Base-by-base conservation (phyloP, 345 rosid genomes). In the Moricandia arvensis region DNA sequence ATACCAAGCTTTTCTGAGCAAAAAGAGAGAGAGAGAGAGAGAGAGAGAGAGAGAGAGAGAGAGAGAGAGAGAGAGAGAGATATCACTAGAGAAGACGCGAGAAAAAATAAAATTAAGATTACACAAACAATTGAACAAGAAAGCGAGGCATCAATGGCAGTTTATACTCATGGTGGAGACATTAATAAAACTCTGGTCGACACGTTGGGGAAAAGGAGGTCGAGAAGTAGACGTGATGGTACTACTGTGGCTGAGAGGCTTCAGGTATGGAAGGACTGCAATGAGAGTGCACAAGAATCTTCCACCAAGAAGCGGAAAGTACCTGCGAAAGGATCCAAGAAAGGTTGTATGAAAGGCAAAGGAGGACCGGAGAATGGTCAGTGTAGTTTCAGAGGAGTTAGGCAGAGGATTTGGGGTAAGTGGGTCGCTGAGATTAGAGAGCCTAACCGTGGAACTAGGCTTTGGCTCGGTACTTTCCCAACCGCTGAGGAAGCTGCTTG, bases 271-370 rank as follows among this genome's bases (percentile, higher is more conserved):
- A 87, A 83, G 69, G 84, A 87, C 24, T 74, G 82, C 41, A 87
- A 90, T 61, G 69, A 83, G 0, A 55, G 27, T 59, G 57, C 81
- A 0, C 85, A 38, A 27, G 85, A 30, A 17, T 82, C 38, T 18
- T 2, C 69, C 0, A 17, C 33, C 0, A 72, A 78, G 65, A 77
- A 30, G 2, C 80, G 86, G 3, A 91, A 83, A 80, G 83, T 71
- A 5, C 94, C 93, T 3, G 94, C 96, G 0, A 86, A 87, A 82
- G 96, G 98, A 0, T 90, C 96, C 0, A 93, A 77, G 54, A 93
- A 89, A 47, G 97, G 96, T 1, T 93, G 98, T 62, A 93, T 93
- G 98, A 90, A 88, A 69, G 98, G 98, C 0, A 93, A 93, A 82
- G 97, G 96, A 30, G 97, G 98, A 4, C 96, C 97, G 0, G 93